Evolutionary conservation across 306 rosid species (phyloP), one percentile per base, ranked within the genome.

Genomic region (Prunus mongolica): DNA sequence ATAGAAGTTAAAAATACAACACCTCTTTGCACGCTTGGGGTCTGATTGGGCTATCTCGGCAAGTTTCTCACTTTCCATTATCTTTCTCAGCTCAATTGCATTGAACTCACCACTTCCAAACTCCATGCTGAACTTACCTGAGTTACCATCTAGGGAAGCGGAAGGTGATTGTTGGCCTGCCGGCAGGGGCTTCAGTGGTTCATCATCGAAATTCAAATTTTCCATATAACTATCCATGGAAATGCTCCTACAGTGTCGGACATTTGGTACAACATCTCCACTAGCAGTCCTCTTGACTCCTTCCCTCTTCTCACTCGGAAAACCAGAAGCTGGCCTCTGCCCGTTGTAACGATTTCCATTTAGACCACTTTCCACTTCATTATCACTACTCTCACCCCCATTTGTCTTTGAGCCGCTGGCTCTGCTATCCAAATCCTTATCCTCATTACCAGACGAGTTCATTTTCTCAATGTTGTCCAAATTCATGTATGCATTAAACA

Each of bases 21-120:
- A 90, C 97, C 97, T 88, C 82, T 90, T 93, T 41, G 91, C 96
- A 63, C 97, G 97, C 80, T 89, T 93, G 72, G 97, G 97, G 81
- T 93, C 97, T n/a, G 94, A 65, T 61, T 72, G 25, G 41, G 97
- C 97, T 69, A 93, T 89, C 85, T 88, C 93, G 38, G 96, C 77
- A 67, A 93, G 97, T 66, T 93, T 93, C 8, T 84, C 96, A 77
- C 65, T 88, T 74, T 84, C 94, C 89, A 79, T 89, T 49, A 93
- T 93, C 84, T 93, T 93, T 75, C 79, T 89, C 46, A 93, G 76
- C 84, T 90, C 97, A 69, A 76, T 80, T 8, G 84, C 85, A 78
- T 70, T 90, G 83, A 93, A 93, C 9, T 88, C 96, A 28, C 86
- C 87, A 45, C 87, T 89, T 54, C 91, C 87, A 65, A 93, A 73